phyloP scores from a whole-genome alignment of 2,329 filamentous ascomycete genomes.

The Neonectria magnoliae region DNA sequence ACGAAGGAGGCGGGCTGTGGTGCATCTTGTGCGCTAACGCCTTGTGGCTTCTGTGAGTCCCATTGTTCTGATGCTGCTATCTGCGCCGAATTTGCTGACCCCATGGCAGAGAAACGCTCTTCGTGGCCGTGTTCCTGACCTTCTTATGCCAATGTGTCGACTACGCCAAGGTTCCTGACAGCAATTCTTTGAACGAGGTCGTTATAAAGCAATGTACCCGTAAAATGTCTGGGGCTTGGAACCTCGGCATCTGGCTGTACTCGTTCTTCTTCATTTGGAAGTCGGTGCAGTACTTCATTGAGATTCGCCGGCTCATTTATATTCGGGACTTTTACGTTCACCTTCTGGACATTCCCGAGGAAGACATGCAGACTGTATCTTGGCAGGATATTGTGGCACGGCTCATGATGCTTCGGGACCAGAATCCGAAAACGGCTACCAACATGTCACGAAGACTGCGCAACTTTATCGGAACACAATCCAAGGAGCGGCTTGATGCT shows the following conservation, averaged over 20 bases:
- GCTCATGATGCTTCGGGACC: conserved; percentile 83
- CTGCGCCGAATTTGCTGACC: conserved; percentile 3
- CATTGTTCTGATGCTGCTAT: too few relatives aligned
- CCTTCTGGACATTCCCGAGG: conserved; percentile 80
- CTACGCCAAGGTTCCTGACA: conserved; percentile 77
- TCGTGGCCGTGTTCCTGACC: conserved; percentile 83
- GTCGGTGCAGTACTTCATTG: conserved; percentile 76
- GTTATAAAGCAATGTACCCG: conserved; percentile 78
- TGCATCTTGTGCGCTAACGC: conserved; percentile 80
- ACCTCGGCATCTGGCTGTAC: conserved; percentile 83
- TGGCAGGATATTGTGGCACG: conserved; percentile 92
- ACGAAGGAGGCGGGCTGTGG: conserved; percentile 82
- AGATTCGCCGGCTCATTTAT: conserved; percentile 76
- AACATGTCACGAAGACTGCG: conserved; percentile 63
- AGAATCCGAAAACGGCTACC: conserved; percentile 81
- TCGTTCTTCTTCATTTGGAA: conserved; percentile 88
- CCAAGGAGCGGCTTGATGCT: conserved; percentile 93
- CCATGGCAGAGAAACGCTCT: conserved; percentile 74
- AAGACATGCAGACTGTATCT: conserved; percentile 92
- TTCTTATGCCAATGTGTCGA: conserved; percentile 89
- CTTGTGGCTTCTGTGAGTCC: conserved; percentile 76
- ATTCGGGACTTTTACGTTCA: conserved; percentile 89
- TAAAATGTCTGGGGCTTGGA: conserved; percentile 80
- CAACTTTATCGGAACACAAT: conserved; percentile 79
- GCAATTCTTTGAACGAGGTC: conserved; percentile 63